Evolutionary conservation across 495 filamentous ascomycete genomes (phyloP).

Genomic region (Penicillium argentinense): DNA sequence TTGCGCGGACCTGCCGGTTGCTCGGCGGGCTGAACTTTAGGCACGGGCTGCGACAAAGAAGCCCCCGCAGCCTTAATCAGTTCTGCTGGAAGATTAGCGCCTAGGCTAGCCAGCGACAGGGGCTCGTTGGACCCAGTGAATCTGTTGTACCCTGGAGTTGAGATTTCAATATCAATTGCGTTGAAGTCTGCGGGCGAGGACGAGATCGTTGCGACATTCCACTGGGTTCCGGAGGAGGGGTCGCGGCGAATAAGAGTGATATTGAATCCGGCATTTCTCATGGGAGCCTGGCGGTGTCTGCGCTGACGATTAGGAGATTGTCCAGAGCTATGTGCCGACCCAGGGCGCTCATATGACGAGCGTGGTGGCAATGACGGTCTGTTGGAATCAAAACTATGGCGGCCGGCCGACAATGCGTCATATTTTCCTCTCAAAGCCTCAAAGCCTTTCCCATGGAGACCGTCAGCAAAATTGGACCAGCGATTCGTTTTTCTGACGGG

Average conservation of each 20-base stretch:
- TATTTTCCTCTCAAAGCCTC: slow-evolving; percentile 27
- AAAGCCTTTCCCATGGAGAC: slow-evolving; percentile 20
- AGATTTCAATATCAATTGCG: slow-evolving; percentile 59
- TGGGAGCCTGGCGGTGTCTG: not conserved
- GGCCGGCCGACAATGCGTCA: slow-evolving; percentile 22
- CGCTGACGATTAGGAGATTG: slow-evolving; percentile 26
- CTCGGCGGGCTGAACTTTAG: slow-evolving; percentile 9
- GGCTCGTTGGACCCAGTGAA: slow-evolving; percentile 47
- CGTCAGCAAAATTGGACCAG: slow-evolving; percentile 36
- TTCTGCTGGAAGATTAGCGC: slow-evolving; percentile 30
- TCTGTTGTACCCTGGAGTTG: slow-evolving; percentile 61
- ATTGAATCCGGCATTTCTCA: slow-evolving; percentile 44
- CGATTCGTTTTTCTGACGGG: slow-evolving; percentile 24
- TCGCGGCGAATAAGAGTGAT: slow-evolving; percentile 89
- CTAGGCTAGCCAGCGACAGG: slow-evolving; percentile 29
- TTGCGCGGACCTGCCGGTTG: slow-evolving; percentile 30
- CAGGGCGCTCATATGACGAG: slow-evolving; percentile 24
- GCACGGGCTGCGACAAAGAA: slow-evolving; percentile 17
- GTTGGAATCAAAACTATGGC: slow-evolving; percentile 36
- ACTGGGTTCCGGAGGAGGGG: slow-evolving; percentile 74
- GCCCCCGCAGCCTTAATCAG: slow-evolving; percentile 16
- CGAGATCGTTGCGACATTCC: slow-evolving; percentile 80
- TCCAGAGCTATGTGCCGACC: slow-evolving; percentile 26
- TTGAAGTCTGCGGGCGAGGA: slow-evolving; percentile 36
- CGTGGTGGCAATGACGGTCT: slow-evolving; percentile 35